These are phyloP conservation scores for Dicorynia guianensis DNA, from an alignment of 306 rosid species.

Conservation along the genomic window DNA sequence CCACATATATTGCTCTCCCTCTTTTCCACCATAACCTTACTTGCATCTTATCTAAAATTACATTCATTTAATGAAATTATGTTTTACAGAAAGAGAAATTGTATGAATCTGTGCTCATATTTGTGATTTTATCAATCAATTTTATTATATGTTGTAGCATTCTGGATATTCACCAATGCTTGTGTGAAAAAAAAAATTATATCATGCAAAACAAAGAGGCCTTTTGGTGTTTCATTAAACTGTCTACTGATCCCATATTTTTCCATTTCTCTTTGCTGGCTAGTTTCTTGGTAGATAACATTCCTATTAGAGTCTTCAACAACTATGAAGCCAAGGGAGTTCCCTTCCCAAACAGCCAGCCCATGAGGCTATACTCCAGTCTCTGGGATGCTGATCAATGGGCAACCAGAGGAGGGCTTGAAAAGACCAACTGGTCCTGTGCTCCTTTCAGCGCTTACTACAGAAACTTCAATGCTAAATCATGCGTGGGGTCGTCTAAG, in stretches of 20 bases:
- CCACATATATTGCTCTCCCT: neutral
- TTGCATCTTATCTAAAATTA: slow-evolving; percentile 11
- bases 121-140: too few relatives aligned
- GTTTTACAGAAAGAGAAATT: too few relatives aligned
- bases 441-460: slow-evolving; percentile 52
- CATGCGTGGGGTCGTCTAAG: slow-evolving; percentile 36
- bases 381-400: slow-evolving; percentile 49
- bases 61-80: too few relatives aligned
- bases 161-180: too few relatives aligned
- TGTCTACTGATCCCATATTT: too few relatives aligned
- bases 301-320: slow-evolving; percentile 54
- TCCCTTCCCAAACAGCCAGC: slow-evolving; percentile 49
- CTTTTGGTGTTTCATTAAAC: too few relatives aligned
- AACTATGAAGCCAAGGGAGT: slow-evolving; percentile 47
- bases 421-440: slow-evolving; percentile 44
- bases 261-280: neutral
- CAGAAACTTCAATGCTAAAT: slow-evolving; percentile 45
- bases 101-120: too few relatives aligned
- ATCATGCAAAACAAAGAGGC: too few relatives aligned
- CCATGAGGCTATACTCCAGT: slow-evolving; percentile 51
- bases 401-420: slow-evolving; percentile 54
- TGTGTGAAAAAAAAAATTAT: too few relatives aligned
- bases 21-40: neutral
- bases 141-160: too few relatives aligned
- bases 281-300: slow-evolving; percentile 47